Conservation (phyloP, 352 stramenopile genomes). For the Phytophthora litchii region DNA sequence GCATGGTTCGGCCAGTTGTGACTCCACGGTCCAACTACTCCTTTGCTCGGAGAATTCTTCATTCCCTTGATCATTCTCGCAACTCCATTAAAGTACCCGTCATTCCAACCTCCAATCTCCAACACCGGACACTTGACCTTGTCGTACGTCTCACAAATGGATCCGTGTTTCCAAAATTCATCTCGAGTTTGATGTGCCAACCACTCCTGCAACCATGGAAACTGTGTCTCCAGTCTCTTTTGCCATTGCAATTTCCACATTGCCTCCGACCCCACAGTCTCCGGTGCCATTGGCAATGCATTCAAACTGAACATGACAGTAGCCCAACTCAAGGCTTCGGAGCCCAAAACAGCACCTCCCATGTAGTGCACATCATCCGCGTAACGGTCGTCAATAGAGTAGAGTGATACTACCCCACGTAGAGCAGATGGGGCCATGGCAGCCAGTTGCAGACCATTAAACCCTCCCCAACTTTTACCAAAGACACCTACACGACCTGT, state of each 20-base stretch:
- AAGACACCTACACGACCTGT: conserved; percentile 49
- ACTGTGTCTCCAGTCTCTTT: conserved; percentile 46
- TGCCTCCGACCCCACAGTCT: conserved; percentile 35
- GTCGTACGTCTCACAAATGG: conserved; percentile 48
- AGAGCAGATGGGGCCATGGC: conserved; percentile 45
- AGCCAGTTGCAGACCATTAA: conserved; percentile 56
- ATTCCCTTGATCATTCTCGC: conserved; percentile 47
- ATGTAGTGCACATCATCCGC: conserved; percentile 61
- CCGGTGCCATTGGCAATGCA: conserved; percentile 41
- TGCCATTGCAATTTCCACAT: conserved; percentile 38
- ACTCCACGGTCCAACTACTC: conserved; percentile 55
- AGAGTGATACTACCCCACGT: conserved; percentile 52
- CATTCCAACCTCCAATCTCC: conserved; percentile 53
- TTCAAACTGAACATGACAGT: conserved; percentile 60
- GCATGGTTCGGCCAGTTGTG: conserved; percentile 61
- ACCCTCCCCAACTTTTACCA: conserved; percentile 61
- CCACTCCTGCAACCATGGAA: conserved; percentile 58
- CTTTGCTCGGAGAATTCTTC: conserved; percentile 43
- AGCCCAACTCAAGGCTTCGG: conserved; percentile 57
- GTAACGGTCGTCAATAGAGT: conserved; percentile 63
- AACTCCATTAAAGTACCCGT: conserved; percentile 58
- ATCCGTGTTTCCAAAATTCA: conserved; percentile 54
- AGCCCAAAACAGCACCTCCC: conserved; percentile 47
- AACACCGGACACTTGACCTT: conserved; percentile 45
- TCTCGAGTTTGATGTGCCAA: conserved; percentile 49